Conservation (phyloP, 352 stramenopile genomes). For the Globisporangium canariense region DNA sequence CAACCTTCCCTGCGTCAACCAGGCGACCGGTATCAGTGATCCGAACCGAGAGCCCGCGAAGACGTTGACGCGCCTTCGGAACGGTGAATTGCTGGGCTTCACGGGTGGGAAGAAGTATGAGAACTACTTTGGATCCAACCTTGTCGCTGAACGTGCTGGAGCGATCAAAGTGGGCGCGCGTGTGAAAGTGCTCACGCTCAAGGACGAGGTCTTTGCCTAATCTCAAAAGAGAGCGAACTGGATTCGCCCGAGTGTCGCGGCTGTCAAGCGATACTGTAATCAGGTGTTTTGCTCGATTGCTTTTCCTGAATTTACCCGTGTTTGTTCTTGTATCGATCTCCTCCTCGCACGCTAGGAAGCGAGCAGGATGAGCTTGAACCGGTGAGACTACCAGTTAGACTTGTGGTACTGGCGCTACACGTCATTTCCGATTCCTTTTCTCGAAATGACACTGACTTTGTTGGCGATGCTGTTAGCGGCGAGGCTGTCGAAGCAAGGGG, state of each 20-base stretch:
- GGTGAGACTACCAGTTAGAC: background rate
- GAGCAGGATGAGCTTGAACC: conserved; percentile 22
- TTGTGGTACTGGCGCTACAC: background rate
- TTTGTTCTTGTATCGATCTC: conserved; percentile 50
- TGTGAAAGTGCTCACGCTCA: conserved; percentile 69
- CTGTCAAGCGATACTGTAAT: background rate
- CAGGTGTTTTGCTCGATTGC: background rate
- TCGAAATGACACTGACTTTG: conserved; percentile 8
- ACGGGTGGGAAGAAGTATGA: conserved; percentile 41
- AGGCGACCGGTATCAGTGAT: conserved; percentile 48
- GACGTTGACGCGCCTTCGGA: conserved; percentile 49
- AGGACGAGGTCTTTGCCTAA: conserved; percentile 49
- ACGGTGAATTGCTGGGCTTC: conserved; percentile 62
- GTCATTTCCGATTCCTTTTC: conserved; percentile 15
- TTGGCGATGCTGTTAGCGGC: conserved; percentile 1
- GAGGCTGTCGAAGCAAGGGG: background rate
- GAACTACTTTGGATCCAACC: conserved; percentile 80
- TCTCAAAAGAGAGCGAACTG: background rate
- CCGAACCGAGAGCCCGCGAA: conserved; percentile 44
- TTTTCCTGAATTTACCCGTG: conserved; percentile 2
- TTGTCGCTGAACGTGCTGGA: conserved; percentile 43
- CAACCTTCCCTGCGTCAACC: conserved; percentile 74
- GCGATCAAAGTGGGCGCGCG: conserved; percentile 37
- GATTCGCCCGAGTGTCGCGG: background rate
- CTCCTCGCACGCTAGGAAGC: conserved; percentile 50